Evolutionary conservation across 495 filamentous ascomycete species (phyloP), one percentile per base, ranked within the genome.

Genomic region (Xylaria flabelliformis): DNA sequence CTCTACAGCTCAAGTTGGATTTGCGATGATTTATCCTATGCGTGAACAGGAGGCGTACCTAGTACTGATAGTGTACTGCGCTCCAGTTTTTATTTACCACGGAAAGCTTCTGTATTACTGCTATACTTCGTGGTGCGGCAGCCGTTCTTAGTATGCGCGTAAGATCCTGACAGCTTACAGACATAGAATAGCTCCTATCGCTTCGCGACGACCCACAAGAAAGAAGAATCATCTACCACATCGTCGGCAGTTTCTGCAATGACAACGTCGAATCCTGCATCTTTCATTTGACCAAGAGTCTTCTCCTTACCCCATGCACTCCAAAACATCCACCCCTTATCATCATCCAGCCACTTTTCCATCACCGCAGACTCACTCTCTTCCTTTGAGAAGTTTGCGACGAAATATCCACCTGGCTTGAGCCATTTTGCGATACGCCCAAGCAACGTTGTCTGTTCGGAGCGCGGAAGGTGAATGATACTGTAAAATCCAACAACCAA

Each of bases 301-400:
- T 56, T 69, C 34, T 80, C 77, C 24, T 70, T 67, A 1, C 82
- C 82, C 77, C 75, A 80, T 3, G 76, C 75, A 59, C 79, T 81
- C 80, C 77, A 79, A 29, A 72, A 82, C 80, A 81, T 80, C 82
- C 80, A 83, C 17, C 76, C 79, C 53, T 78, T 71, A 34, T 78
- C 70, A 29, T 79, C 72, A 7, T 73, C 75, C 19, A 82, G 59
- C 82, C 80, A 81, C 19, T 71, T 59, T 41, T 78, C 76, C 41
- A 53, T 65, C 2, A 78, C 73, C 0, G 67, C 42, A 3, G 64
- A 72, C 50, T 78, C 69, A 4, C 6, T 46, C 19, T 78, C 78
- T 34, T 70, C 72, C 32, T 56, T 65, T 4, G 65, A 32, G 58
- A 83, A 82, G 62, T 82, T 83, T 5, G 75, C 74, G 13, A 84